A percentile compares a stretch with the other conserved stretches of the same genome.
Conservation (phyloP, 1,139 yeast species). For the Pneumocystis wakefieldiae region DNA sequence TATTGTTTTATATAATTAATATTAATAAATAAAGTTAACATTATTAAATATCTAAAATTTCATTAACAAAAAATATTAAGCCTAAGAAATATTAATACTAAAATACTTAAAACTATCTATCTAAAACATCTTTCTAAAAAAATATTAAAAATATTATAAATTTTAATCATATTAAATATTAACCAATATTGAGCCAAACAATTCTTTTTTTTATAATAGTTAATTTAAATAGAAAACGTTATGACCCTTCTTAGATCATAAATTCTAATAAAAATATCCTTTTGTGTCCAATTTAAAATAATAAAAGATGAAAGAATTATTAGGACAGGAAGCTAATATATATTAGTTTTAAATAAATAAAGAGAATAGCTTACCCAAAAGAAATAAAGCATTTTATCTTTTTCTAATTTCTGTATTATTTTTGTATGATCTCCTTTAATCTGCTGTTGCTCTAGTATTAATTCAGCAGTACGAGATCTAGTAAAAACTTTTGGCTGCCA, state of each 20-base stretch:
- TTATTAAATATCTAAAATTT: too few species aligned
- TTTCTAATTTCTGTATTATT: neutral
- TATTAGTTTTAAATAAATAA: neutral
- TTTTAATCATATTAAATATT: neutral
- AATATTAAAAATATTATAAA: too few species aligned
- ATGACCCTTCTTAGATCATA: neutral
- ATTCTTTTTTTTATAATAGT: neutral
- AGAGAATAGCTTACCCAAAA: neutral
- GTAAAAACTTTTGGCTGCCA: neutral
- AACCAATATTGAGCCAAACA: neutral
- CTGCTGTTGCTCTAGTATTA: neutral
- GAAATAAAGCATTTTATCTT: neutral
- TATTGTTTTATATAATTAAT: neutral
- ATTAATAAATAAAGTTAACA: neutral
- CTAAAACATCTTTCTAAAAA: too few species aligned
- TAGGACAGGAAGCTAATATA: neutral
- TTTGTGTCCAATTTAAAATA: neutral
- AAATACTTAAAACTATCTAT: too few species aligned
- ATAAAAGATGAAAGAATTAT: neutral
- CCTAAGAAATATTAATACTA: too few species aligned
- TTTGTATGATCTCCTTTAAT: neutral
- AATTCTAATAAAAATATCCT: neutral
- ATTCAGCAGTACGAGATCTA: neutral
- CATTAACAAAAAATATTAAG: too few species aligned
- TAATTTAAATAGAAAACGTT: neutral